phyloP scores from a whole-genome alignment of 202 grass and related monocot genomes.

The Panicum virgatum region DNA sequence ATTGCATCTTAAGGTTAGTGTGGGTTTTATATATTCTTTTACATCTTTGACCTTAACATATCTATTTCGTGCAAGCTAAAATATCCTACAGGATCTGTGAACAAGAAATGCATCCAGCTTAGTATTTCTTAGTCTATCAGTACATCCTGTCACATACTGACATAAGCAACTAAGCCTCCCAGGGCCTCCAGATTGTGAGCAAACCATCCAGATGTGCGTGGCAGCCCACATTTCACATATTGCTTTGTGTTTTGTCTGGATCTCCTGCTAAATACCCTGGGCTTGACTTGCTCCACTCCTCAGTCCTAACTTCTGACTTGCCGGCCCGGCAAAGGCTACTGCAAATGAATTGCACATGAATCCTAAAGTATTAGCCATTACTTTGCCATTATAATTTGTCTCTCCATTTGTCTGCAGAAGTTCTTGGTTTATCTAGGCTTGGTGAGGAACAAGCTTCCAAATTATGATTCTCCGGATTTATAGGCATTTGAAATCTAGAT shows the following conservation, averaged over 20 bases:
- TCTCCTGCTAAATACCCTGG: neutral
- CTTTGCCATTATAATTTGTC: neutral
- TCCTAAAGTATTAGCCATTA: neutral
- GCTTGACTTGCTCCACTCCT: neutral
- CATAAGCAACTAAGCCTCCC: neutral
- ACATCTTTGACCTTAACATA: neutral
- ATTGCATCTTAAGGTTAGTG: conserved; percentile 70
- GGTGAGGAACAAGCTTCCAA: neutral
- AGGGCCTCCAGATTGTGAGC: neutral
- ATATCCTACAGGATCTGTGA: neutral
- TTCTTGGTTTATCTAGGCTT: neutral
- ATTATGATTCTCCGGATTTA: neutral
- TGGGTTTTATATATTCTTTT: conserved; percentile 19
- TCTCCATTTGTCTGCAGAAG: neutral
- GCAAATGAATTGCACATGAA: neutral
- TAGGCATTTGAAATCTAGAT: neutral
- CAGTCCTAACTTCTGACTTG: neutral
- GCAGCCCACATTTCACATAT: neutral
- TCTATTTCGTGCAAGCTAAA: conserved; percentile 25
- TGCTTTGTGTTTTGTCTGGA: neutral
- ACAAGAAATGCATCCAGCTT: neutral
- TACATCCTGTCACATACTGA: neutral
- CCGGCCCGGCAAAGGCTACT: neutral
- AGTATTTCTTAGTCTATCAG: neutral
- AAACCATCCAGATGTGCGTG: neutral